A percentile compares a stretch with the other conserved stretches of the same genome.
phyloP scores from a whole-genome alignment of 495 filamentous ascomycete genomes.

The Pyrenula aspistea region DNA sequence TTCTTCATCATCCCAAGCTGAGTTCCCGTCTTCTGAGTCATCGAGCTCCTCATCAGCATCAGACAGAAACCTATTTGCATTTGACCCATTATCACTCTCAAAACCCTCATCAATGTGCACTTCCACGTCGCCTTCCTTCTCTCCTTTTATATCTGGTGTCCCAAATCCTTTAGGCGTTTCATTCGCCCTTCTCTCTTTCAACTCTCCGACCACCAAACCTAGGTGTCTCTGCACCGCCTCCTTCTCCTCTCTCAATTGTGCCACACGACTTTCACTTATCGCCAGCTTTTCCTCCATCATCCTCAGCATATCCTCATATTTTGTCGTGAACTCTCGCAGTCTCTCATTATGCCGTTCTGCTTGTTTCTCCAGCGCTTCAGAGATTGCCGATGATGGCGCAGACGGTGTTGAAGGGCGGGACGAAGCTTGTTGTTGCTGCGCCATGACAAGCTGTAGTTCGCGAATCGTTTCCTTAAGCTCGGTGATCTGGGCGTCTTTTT shows the following conservation, averaged over 20 bases:
- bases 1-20: constrained; percentile 27
- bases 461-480: constrained; percentile 93
- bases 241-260: constrained; percentile 74
- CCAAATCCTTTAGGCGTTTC: constrained; percentile 6
- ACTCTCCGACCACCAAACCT: constrained; percentile 68
- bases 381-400: constrained; percentile 9
- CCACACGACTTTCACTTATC: constrained; percentile 84
- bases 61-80: constrained; percentile 12
- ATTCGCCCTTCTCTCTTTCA: constrained; percentile 63
- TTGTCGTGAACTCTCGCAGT: constrained; percentile 83
- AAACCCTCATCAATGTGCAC: constrained; percentile 15
- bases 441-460: constrained; percentile 63
- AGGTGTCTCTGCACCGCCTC: constrained; percentile 79
- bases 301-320: constrained; percentile 63
- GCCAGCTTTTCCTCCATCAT: constrained; percentile 86
- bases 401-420: not conserved
- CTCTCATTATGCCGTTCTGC: constrained; percentile 53
- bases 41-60: constrained; percentile 19
- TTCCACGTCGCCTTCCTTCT: constrained; percentile 19
- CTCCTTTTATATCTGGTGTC: not conserved
- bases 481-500: constrained; percentile 84
- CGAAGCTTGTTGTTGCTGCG: constrained; percentile 13
- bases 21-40: constrained; percentile 32
- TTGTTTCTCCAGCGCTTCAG: constrained; percentile 26
- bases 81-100: constrained; percentile 11